phyloP scores from a whole-genome alignment of 495 filamentous ascomycete genomes.

The Neurospora sp. region DNA sequence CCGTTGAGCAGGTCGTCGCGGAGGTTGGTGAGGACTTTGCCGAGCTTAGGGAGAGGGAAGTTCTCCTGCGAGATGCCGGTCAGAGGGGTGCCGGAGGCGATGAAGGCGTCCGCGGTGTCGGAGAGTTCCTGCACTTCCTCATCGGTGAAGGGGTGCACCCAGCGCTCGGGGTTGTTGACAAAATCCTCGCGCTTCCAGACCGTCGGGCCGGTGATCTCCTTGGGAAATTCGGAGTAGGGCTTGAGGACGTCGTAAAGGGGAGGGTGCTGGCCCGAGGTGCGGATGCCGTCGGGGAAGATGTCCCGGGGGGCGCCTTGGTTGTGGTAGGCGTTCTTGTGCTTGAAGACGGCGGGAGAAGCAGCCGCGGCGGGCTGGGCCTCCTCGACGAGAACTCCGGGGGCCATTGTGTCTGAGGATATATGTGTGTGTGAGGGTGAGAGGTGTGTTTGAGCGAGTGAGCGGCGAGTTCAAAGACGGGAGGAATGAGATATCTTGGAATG shows the following conservation, averaged over 20 bases:
- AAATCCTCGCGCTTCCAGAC: conserved; percentile 74
- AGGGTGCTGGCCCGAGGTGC: conserved; percentile 72
- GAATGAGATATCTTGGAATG: background rate
- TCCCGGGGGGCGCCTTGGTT: conserved; percentile 16
- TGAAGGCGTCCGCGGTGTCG: conserved; percentile 56
- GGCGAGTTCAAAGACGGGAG: background rate
- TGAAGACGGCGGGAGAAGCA: background rate
- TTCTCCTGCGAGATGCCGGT: conserved; percentile 65
- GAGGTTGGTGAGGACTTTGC: conserved; percentile 42
- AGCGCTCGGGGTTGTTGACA: conserved; percentile 57
- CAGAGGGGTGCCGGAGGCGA: conserved; percentile 49
- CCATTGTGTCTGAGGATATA: conserved; percentile 12
- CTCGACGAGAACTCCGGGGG: conserved; percentile 25
- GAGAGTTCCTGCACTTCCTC: conserved; percentile 63
- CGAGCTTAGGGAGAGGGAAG: conserved; percentile 59
- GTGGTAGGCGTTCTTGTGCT: conserved; percentile 3
- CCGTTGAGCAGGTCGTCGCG: conserved; percentile 68
- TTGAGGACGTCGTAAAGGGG: conserved; percentile 57
- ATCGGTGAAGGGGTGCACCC: conserved; percentile 61
- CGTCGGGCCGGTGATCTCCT: conserved; percentile 61
- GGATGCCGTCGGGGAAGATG: conserved; percentile 40
- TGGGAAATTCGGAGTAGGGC: conserved; percentile 65
- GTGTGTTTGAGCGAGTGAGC: background rate
- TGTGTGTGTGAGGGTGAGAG: background rate
- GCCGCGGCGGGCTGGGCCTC: conserved; percentile 4